Base-by-base conservation (phyloP, 2,329 filamentous ascomycete genomes). In the Monilinia polystroma region DNA sequence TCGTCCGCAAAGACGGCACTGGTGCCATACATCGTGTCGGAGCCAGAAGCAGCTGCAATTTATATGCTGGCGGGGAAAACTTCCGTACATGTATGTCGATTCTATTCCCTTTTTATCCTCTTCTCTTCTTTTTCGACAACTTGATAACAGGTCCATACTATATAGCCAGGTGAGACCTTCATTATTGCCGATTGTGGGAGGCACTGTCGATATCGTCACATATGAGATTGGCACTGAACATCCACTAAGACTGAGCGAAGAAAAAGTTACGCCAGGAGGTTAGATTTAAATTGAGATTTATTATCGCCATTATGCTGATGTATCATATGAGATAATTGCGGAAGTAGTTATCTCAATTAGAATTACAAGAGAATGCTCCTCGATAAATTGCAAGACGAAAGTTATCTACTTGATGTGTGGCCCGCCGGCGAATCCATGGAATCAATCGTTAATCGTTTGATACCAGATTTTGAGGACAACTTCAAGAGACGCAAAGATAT, bases 31-130 rank as follows among this genome's bases (percentile, higher is more conserved):
- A 72, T 75, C 35, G 71, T 73, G 0, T 73, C 70, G 1, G 75
- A 76, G 51, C 75, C 75, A 10, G 73, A 75, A 67, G 73, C 73
- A 11, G 74, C 73, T 12, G 74, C 74, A 1, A 72, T 69, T 2
- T 72, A 70, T 53, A 64, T 73, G 12, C 54, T 75, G 12, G 68
- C 66, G 4, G 63, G 38, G 29, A 70, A 32, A 47, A 55, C 41
- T 23, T 53, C 55, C 3, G 29, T 69, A 8, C 16, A 53, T 6
- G 69, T 59, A 41, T 32, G 29, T 54, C 54, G 3, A 32, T 32
- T 32, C 32, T 6, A 2, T 45, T 66, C 41, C 20, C 18, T 35
- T 53, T n/a, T 3, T 20, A 38, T 5, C 35, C 35, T n/a, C 29
- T 45, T 5, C 3, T 18, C 26, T 55, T 14, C 29, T 14, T 12